Base-by-base conservation (phyloP, 768 basidiomycete species). In the Termitomyces sp. region DNA sequence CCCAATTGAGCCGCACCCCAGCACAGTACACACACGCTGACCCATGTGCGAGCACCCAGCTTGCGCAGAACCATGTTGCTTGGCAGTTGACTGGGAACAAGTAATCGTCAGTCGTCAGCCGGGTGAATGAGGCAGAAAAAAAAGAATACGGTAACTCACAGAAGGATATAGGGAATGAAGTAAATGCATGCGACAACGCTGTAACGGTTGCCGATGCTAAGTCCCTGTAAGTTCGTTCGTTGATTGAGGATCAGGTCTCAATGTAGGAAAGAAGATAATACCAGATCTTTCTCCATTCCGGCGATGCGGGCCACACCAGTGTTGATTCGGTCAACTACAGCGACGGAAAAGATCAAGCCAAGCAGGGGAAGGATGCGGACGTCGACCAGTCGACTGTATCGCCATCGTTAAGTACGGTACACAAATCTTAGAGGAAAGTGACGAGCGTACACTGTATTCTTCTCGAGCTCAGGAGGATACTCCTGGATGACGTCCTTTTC, bases 1-100 rank as follows among this genome's bases (percentile, higher is more conserved):
- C 72, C 71, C 0, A 78, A 61, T 47, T 77, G 73, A 21, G 74
- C 70, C 12, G 68, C 66, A 14, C 75, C 77, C 75, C 78, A 78
- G 15, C 71, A 67, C 40, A 71, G 23, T 7, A 73, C 70, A 33
- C 71, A 74, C 54, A 73, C 67, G 2, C 75, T 68, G 40, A 79
- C 62, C 71, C 72, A 76, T 56, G 73, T 73, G 28, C 75, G 72
- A 28, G 73, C 71, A 10, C 76, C 75, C 28, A 77, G 65, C 54
- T 65, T 64, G 31, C 73, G 71, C 35, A 79, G 64, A n/a, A 76
- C 58, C 15, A 76, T 61, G 59, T 74, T 78, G 40, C 74, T 74
- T 12, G 77, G 78, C 14, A 79, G 62, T 65, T 79, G 76, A 14
- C 76, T 78, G 57, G 23, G 28, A 26, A 7, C 19, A 43, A 54